phyloP scores from a whole-genome alignment of 305 asterid species.

The Fraxinus greggii region DNA sequence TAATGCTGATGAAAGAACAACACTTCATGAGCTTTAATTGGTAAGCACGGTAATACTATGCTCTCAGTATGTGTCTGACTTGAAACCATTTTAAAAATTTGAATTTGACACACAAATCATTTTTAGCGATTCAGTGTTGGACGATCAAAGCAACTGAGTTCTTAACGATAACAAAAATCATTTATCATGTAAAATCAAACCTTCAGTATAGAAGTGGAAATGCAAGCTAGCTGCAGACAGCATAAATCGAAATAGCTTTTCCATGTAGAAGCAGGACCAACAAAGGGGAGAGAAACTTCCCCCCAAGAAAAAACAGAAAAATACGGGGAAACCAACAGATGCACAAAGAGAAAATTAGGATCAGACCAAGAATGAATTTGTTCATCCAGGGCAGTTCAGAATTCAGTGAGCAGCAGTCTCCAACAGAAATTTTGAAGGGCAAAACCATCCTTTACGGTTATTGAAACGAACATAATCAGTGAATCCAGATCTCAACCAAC shows the following conservation, averaged over 20 bases:
- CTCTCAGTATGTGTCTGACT: not conserved
- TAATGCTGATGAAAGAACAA: not conserved
- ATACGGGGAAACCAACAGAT: not conserved
- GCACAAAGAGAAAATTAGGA: not conserved
- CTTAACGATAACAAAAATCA: not conserved
- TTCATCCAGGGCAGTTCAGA: slow-evolving; percentile 9
- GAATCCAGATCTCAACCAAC: slow-evolving; percentile 22
- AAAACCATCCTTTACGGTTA: slow-evolving; percentile 11
- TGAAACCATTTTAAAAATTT: not conserved
- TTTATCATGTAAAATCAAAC: not conserved
- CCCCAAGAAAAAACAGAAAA: not conserved
- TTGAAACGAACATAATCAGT: slow-evolving; percentile 9
- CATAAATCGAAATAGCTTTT: not conserved
- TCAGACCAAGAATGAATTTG: slow-evolving; percentile 10
- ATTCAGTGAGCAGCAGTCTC: slow-evolving; percentile 27
- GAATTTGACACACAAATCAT: not conserved
- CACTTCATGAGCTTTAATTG: not conserved
- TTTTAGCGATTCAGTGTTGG: not conserved
- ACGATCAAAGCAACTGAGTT: not conserved
- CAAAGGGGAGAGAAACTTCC: not conserved
- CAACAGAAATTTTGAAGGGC: slow-evolving; percentile 2
- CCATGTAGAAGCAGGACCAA: not conserved
- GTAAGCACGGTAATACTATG: too few relatives aligned
- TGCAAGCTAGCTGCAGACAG: not conserved
- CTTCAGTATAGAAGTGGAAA: not conserved